Percentiles rank a stretch among this genome's conserved stretches.
Evolutionary conservation across 768 basidiomycete species (phyloP).

Genomic region (Russula emetica): DNA sequence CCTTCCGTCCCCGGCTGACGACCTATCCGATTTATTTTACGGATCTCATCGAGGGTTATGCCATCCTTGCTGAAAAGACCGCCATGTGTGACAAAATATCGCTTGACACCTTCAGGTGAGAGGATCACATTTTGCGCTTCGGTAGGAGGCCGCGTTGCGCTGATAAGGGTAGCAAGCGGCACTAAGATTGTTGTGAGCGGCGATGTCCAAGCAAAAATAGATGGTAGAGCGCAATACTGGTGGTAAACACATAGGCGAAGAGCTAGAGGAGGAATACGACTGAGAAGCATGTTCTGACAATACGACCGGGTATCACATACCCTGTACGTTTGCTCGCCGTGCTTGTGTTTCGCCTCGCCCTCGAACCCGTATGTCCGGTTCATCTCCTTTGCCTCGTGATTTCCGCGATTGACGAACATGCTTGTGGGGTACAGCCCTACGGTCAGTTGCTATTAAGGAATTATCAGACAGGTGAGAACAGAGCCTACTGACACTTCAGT

Average conservation of each 20-base stretch:
- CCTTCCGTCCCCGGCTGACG: conserved; percentile 92
- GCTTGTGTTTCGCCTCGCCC: conserved; percentile 95
- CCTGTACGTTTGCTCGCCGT: conserved; percentile 93
- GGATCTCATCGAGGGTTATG: conserved; percentile 91
- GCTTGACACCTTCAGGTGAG: conserved; percentile 74
- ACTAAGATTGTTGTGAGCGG: conserved; percentile 45
- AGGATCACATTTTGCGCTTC: conserved; percentile 55
- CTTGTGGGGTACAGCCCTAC: conserved; percentile 85
- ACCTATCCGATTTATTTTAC: conserved; percentile 81
- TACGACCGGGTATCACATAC: conserved; percentile 35
- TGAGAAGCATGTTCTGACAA: background rate
- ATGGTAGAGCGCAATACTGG: conserved; percentile 42
- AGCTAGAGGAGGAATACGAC: conserved; percentile 45
- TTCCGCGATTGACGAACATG: conserved; percentile 94
- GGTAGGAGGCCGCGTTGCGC: conserved; percentile 57
- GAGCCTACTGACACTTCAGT: conserved; percentile 72
- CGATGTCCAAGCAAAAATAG: background rate
- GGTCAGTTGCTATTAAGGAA: conserved; percentile 19
- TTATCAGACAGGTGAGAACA: background rate
- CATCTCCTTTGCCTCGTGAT: conserved; percentile 98
- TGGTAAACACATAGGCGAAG: conserved; percentile 91
- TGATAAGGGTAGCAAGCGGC: conserved; percentile 83
- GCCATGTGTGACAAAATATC: conserved; percentile 94
- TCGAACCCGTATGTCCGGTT: conserved; percentile 92
- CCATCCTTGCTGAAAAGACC: conserved; percentile 94